Evolutionary conservation across 1,284 basidiomycete species (phyloP).

Genomic region (Ustilago loliicola): DNA sequence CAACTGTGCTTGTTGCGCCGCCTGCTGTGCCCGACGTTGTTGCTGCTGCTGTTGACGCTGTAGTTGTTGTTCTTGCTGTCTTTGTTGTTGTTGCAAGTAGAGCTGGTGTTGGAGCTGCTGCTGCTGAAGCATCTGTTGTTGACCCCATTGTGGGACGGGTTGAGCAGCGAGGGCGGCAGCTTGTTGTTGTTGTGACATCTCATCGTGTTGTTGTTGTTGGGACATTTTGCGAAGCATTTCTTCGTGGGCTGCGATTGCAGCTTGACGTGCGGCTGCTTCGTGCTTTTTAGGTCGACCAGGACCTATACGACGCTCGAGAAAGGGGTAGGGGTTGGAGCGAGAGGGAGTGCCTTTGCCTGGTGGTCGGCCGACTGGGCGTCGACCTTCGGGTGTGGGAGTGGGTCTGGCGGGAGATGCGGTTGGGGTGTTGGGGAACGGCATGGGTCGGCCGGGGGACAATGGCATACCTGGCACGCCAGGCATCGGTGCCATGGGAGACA

Average conservation of each 20-base stretch:
- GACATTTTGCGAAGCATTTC: conserved; percentile 36
- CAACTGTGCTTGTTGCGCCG: conserved; percentile 20
- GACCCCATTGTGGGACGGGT: conserved; percentile 42
- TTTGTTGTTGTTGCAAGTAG: conserved; percentile 28
- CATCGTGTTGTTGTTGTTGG: conserved; percentile 28
- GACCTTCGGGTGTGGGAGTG: conserved; percentile 16
- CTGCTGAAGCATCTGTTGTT: conserved; percentile 41
- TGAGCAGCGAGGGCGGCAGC: conserved; percentile 25
- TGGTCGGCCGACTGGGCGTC: conserved; percentile 38
- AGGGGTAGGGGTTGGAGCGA: conserved; percentile 44
- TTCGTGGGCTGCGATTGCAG: conserved; percentile 41
- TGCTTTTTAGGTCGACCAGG: conserved; percentile 51
- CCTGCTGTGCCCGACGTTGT: conserved; percentile 25
- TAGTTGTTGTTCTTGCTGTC: conserved; percentile 19
- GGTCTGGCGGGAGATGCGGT: conserved; percentile 19
- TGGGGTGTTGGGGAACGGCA: conserved; percentile 26
- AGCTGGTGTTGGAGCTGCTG: conserved; percentile 35
- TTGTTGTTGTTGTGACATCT: conserved; percentile 32
- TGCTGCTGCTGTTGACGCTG: conserved; percentile 28
- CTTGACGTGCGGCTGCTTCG: conserved; percentile 46
- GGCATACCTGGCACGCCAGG: conserved; percentile 19
- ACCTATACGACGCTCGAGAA: conserved; percentile 41
- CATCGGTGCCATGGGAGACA: conserved; percentile 26
- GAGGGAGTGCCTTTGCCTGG: conserved; percentile 42
- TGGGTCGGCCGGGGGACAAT: conserved; percentile 26